Percentiles rank a stretch among this genome's conserved stretches.
Conservation (phyloP, 805 yeast genomes). For the Monosporozyma unispora region DNA sequence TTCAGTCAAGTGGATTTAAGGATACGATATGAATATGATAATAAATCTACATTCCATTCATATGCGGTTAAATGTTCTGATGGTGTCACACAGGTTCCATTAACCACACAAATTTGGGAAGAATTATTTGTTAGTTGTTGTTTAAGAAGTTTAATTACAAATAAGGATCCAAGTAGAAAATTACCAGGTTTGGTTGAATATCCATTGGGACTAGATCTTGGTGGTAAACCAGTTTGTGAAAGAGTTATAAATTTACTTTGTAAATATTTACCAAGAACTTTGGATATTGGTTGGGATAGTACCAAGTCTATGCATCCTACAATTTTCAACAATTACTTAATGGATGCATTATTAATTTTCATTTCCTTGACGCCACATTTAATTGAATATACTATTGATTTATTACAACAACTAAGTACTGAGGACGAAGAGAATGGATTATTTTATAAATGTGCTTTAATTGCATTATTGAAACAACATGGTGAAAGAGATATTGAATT, state of each 20-base stretch:
- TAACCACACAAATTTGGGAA: conserved; percentile 41
- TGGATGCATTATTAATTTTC: conserved; percentile 36
- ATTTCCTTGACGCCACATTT: conserved; percentile 18
- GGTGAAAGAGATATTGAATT: conserved; percentile 20
- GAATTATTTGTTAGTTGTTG: conserved; percentile 52
- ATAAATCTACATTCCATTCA: conserved; percentile 22
- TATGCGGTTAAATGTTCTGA: conserved; percentile 26
- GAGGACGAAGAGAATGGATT: conserved; percentile 16
- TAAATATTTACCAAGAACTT: conserved; percentile 39
- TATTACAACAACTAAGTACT: conserved; percentile 15
- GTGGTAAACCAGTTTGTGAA: conserved; percentile 16
- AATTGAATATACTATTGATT: conserved; percentile 14
- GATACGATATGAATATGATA: conserved; percentile 39
- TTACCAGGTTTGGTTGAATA: conserved; percentile 50
- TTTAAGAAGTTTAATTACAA: conserved; percentile 44
- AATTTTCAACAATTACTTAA: conserved; percentile 41
- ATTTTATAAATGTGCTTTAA: conserved; percentile 19
- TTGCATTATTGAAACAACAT: conserved; percentile 18
- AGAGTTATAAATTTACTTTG: conserved; percentile 35
- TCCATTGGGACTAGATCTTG: conserved; percentile 32
- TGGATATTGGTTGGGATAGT: conserved; percentile 36
- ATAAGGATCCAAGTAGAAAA: conserved; percentile 46
- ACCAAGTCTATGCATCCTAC: conserved; percentile 27
- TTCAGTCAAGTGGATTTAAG: conserved; percentile 69
- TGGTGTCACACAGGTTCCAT: conserved; percentile 24